phyloP scores from a whole-genome alignment of 2,329 filamentous ascomycete genomes.

The Escovopsis sp. region DNA sequence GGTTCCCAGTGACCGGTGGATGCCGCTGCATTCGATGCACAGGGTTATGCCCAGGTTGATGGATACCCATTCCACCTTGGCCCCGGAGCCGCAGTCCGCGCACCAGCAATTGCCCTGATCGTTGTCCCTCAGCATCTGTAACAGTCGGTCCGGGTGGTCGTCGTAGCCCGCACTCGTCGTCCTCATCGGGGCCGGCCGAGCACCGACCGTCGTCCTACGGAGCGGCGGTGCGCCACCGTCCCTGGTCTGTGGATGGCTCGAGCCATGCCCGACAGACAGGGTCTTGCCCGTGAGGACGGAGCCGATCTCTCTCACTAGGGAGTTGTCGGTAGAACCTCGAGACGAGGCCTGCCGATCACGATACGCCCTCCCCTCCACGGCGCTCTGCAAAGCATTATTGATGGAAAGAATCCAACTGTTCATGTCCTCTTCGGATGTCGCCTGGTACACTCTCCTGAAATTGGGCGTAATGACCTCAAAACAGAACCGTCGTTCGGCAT shows the following conservation, averaged over 20 bases:
- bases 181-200: constrained; percentile 58
- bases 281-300: constrained; percentile 89
- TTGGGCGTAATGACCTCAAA: constrained; percentile 97
- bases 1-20: constrained; percentile 88
- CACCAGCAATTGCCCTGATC: constrained; percentile 91
- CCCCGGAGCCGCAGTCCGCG: constrained; percentile 81
- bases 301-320: constrained; percentile 71
- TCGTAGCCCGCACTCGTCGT: constrained; percentile 59
- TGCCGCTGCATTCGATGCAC: constrained; percentile 96
- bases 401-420: constrained; percentile 90
- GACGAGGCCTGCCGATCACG: constrained; percentile 34
- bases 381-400: constrained; percentile 93
- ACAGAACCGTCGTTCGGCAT: constrained; percentile 87
- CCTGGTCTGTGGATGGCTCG: constrained; percentile 34
- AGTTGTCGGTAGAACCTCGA: constrained; percentile 30
- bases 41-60: constrained; percentile 94
- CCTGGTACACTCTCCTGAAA: constrained; percentile 92
- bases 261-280: constrained; percentile 47
- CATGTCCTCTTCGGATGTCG: constrained; percentile 96
- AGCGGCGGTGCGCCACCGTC: constrained; percentile 44
- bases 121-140: constrained; percentile 75
- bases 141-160: constrained; percentile 69
- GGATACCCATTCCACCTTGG: constrained; percentile 97
- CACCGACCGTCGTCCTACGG: constrained; percentile 82
- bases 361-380: constrained; percentile 67